Evolutionary conservation across 805 yeast species (phyloP), one percentile per base, ranked within the genome.

Genomic region (Ogataea corticis): DNA sequence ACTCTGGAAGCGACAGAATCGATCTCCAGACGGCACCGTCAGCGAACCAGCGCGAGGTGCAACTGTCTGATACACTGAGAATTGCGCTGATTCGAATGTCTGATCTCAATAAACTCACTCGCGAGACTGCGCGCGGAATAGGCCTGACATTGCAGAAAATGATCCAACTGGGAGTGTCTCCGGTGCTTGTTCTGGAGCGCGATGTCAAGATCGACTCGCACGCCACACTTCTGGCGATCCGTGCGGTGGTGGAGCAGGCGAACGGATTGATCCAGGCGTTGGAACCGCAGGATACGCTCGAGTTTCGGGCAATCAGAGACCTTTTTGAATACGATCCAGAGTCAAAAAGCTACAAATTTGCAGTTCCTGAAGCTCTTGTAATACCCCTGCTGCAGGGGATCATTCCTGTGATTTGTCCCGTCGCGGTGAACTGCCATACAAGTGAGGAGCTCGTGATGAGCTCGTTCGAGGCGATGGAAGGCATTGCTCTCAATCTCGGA

Each of bases 111-210:
- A 52, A 62, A 2, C 62, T 79, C 18, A 41, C 65, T 7, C 46
- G 46, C 2, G 58, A 61, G 2, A 59, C 62, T 3, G 59, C 79
- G 59, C 50, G 50, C 15, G 80, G 82, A 0, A 75, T 85, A 13
- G 79, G 82, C 3, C 71, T 73, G 31, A 82, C 88, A 0, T 63
- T 85, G 41, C 67, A 72, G 25, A 68, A 84, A 43, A 67, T 85
- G 58, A 67, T 72, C 12, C 72, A 75, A 42, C 64, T 86, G 13
- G 97, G 97, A 0, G 79, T 86, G 1, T 78, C 85, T 12, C 96
- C 96, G 0, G 67, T 90, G 0, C 72, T 88, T 29, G 67, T 88
- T 2, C 55, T 86, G 23, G 90, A 83, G 38, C 65, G 69, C 11
- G 63, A 62, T 16, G 53, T 57, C 16, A 52, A 51, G 13, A 7